Evolutionary conservation across 768 basidiomycete genomes (phyloP).

Genomic region (Russula vinacea): DNA sequence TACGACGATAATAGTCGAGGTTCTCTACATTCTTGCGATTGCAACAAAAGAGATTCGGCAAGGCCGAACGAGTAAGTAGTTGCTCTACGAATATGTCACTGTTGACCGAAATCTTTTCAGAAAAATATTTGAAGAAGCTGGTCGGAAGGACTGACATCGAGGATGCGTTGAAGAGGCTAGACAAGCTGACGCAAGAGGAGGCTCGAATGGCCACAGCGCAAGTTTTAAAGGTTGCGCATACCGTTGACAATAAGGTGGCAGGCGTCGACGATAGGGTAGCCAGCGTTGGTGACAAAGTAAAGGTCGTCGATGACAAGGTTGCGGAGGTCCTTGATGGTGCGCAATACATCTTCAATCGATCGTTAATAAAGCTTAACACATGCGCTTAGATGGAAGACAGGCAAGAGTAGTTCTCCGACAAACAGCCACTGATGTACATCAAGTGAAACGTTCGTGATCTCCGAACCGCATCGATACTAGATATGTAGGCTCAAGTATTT

Average conservation of each 20-base stretch:
- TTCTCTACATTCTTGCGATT: neutral
- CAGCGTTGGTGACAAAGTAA: neutral
- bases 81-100: too few relatives aligned
- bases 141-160: neutral
- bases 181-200: constrained; percentile 9
- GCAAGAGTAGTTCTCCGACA: neutral
- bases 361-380: neutral
- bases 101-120: neutral
- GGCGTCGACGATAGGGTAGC: neutral
- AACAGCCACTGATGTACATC: neutral
- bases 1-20: neutral
- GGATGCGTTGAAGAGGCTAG: neutral
- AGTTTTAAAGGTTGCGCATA: neutral
- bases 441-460: neutral
- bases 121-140: neutral
- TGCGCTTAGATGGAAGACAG: neutral
- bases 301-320: neutral
- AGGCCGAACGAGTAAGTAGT: neutral
- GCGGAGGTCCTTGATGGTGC: neutral
- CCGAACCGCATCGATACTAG: too few relatives aligned
- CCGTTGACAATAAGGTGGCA: neutral
- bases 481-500: neutral
- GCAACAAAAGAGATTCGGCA: neutral
- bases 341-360: too few relatives aligned
- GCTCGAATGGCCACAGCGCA: neutral